Evolutionary conservation across 306 rosid species (phyloP), one percentile per base, ranked within the genome.

Genomic region (Pterocarpus macrocarpus): DNA sequence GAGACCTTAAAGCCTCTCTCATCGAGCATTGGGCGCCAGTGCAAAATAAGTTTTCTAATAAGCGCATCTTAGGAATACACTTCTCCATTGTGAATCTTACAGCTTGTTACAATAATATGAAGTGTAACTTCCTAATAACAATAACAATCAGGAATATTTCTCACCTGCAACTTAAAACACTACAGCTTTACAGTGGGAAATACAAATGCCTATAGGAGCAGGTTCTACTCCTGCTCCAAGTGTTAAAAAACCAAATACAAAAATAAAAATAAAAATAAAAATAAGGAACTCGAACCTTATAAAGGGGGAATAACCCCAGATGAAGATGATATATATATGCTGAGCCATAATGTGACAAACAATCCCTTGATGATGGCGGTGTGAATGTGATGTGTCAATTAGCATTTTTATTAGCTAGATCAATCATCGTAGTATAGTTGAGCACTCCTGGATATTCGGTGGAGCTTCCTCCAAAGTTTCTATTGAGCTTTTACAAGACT

Each of bases 401-500:
- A 62, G 78, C 57, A 59, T 61, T 65, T 22, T 85, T 58, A 15
- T 55, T 59, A 61, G 85, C 73, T 81, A 79, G 64, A 73, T 77
- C 79, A 56, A 73, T 77, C 83, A 45, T 43, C 64, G 9, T 14
- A 64, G 77, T 38, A 58, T 53, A 67, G 58, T 45, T 16, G 13
- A 67, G 58, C 68, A 71, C 68, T 65, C 71, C 44, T 79, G 73
- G 67, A 73, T 50, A 45, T 43, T 76, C 64, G 33, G 12, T 43
- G 13, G 52, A 44, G 73, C 73, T 69, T 61, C 76, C 39, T 61
- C 64, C 45, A 12, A 82, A 43, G 43, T 70, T 80, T 56, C 89
- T 81, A 90, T 77, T 80, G 86, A 77, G 87, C 84, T 81, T 88
- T 90, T 53, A 87, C 83, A 36, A 85, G 79, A n/a, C 83, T 55